Evolutionary conservation across 2,329 filamentous ascomycete genomes (phyloP).

Genomic region (Talaromyces sp.): DNA sequence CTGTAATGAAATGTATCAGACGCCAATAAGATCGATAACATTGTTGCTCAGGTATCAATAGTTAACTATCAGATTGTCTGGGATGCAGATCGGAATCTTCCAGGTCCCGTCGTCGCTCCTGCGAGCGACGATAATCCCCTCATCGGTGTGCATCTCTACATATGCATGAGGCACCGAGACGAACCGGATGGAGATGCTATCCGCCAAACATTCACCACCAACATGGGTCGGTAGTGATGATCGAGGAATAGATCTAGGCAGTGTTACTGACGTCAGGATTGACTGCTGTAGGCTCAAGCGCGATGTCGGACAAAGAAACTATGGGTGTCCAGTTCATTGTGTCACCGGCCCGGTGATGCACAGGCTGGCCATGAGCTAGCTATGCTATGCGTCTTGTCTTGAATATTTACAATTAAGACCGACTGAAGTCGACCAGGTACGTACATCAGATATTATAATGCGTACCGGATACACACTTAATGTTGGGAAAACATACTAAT

Average conservation of each 20-base stretch:
- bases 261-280: neutral
- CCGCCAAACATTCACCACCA: neutral
- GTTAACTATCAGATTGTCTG: neutral
- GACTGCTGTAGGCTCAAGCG: neutral
- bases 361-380: neutral
- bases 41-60: neutral
- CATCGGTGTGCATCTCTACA: neutral
- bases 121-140: neutral
- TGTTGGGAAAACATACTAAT: neutral
- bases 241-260: neutral
- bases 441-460: neutral
- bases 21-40: slow-evolving; percentile 1
- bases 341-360: neutral
- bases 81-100: neutral
- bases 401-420: neutral
- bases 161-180: neutral
- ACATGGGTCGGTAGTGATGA: neutral
- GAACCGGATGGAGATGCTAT: neutral
- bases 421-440: neutral
- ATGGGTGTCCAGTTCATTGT: neutral
- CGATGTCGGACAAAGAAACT: slow-evolving; percentile 9
- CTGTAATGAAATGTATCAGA: neutral
- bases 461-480: neutral
- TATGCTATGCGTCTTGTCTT: neutral
- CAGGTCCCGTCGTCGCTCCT: neutral